Percentiles rank a stretch among this genome's conserved stretches.
Conservation (phyloP, 768 basidiomycete species). For the Leccinum longicurvipes region DNA sequence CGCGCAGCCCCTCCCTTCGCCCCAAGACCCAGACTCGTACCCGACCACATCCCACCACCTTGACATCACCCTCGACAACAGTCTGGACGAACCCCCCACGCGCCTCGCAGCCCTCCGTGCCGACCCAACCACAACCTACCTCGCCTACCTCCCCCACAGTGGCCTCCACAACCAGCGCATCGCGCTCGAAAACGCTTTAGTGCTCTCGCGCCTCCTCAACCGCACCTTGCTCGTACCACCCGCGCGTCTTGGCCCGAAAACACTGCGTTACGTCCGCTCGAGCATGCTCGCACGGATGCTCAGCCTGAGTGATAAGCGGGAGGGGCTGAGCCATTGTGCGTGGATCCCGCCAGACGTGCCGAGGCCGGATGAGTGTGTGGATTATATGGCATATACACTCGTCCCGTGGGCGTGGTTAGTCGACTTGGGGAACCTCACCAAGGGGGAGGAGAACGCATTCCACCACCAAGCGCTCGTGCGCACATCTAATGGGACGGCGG, state of each 20-base stretch:
- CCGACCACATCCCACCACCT: not conserved
- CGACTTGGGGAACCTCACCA: conserved; percentile 42
- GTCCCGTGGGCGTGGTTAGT: conserved; percentile 73
- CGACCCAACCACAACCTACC: conserved; percentile 41
- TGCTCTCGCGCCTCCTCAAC: conserved; percentile 65
- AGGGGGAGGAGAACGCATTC: not conserved
- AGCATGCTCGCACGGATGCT: conserved; percentile 45
- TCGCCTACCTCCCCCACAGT: conserved; percentile 80
- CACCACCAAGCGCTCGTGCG: conserved; percentile 42
- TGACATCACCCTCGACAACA: conserved; percentile 26
- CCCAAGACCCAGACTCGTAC: not conserved
- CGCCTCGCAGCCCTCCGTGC: conserved; percentile 7
- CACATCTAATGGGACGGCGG: conserved; percentile 47
- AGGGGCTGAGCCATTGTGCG: conserved; percentile 51
- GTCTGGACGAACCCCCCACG: conserved; percentile 24
- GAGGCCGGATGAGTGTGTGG: conserved; percentile 54
- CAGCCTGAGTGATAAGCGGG: conserved; percentile 44
- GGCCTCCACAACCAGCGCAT: conserved; percentile 87
- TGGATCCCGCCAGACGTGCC: conserved; percentile 32
- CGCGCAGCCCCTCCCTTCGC: not conserved
- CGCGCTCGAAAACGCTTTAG: conserved; percentile 78
- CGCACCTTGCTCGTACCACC: conserved; percentile 81
- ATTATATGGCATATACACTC: conserved; percentile 57
- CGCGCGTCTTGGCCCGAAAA: conserved; percentile 58
- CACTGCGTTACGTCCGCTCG: conserved; percentile 59